These are phyloP conservation scores for Yamadazyma trypodendri DNA, from an alignment of 1,139 yeast species.

Conservation along the genomic window DNA sequence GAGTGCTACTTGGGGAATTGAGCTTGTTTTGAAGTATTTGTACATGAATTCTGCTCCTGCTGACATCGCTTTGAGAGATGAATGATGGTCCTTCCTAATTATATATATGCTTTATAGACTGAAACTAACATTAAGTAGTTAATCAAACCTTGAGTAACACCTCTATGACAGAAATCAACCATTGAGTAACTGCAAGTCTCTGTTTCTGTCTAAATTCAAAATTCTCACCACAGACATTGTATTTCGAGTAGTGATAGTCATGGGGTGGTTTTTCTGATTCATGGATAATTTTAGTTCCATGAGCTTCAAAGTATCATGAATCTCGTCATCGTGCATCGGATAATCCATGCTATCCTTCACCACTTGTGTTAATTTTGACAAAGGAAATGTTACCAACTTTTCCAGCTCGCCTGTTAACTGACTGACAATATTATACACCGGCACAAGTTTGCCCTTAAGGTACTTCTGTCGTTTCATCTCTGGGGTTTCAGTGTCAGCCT, in stretches of 20 bases:
- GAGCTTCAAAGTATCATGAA: constrained; percentile 26
- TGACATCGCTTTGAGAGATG: constrained; percentile 70
- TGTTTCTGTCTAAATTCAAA: constrained; percentile 24
- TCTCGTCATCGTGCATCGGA: constrained; percentile 34
- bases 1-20: constrained; percentile 76
- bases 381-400: constrained; percentile 21
- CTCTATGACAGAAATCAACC: too few species aligned
- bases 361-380: constrained; percentile 24
- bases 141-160: too few species aligned
- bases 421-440: constrained; percentile 36
- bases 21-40: constrained; percentile 71
- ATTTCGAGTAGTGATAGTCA: constrained; percentile 19
- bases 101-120: constrained; percentile 1
- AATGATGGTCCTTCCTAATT: background rate
- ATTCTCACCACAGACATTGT: constrained; percentile 29
- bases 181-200: constrained; percentile 21
- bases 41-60: constrained; percentile 92
- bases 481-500: constrained; percentile 22
- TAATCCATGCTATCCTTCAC: constrained; percentile 35
- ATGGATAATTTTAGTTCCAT: constrained; percentile 19
- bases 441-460: constrained; percentile 41
- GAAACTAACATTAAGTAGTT: constrained; percentile 1
- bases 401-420: constrained; percentile 24
- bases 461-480: constrained; percentile 36
- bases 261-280: constrained; percentile 5